A percentile compares a stretch with the other conserved stretches of the same genome.
These are phyloP conservation scores for Kwoniella sp. DNA, from an alignment of 768 basidiomycete genomes.

Conservation along the genomic window DNA sequence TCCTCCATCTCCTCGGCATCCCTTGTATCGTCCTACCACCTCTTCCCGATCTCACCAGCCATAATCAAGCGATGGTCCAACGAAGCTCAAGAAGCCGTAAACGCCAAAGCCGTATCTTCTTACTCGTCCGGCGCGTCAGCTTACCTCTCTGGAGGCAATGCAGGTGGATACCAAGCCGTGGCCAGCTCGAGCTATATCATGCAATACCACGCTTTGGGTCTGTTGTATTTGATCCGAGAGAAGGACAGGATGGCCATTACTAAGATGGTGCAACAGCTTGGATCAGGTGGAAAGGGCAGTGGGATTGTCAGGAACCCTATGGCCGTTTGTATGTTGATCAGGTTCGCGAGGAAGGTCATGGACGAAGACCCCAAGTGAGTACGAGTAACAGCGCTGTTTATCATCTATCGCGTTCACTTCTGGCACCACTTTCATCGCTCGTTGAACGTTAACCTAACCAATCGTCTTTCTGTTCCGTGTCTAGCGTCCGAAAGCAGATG, in stretches of 20 bases:
- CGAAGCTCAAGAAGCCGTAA: slow-evolving; percentile 95
- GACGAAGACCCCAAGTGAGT: slow-evolving; percentile 97
- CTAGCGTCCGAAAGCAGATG: slow-evolving; percentile 86
- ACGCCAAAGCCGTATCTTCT: slow-evolving; percentile 72
- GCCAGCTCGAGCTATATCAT: slow-evolving; percentile 88
- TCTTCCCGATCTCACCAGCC: slow-evolving; percentile 88
- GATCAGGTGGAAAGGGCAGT: slow-evolving; percentile 64
- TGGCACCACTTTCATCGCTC: no score
- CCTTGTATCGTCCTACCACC: slow-evolving; percentile 93
- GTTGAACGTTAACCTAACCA: no score
- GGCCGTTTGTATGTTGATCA: slow-evolving; percentile 97
- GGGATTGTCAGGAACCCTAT: slow-evolving; percentile 90
- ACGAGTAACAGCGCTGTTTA: neutral
- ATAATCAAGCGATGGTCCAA: slow-evolving; percentile 99
- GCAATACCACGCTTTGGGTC: slow-evolving; percentile 93
- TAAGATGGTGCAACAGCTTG: slow-evolving; percentile 97
- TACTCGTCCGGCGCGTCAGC: slow-evolving; percentile 63
- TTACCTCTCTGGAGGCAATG: slow-evolving; percentile 53
- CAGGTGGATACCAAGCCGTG: slow-evolving; percentile 72
- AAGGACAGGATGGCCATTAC: slow-evolving; percentile 99
- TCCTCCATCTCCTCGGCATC: slow-evolving; percentile 94
- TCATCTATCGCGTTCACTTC: no score
- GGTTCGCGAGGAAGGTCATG: slow-evolving; percentile 97
- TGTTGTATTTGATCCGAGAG: slow-evolving; percentile 90
- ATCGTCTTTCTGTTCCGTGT: neutral